These are phyloP conservation scores for Fusarium sp. DNA, from an alignment of 2,329 filamentous ascomycete genomes.

Conservation along the genomic window DNA sequence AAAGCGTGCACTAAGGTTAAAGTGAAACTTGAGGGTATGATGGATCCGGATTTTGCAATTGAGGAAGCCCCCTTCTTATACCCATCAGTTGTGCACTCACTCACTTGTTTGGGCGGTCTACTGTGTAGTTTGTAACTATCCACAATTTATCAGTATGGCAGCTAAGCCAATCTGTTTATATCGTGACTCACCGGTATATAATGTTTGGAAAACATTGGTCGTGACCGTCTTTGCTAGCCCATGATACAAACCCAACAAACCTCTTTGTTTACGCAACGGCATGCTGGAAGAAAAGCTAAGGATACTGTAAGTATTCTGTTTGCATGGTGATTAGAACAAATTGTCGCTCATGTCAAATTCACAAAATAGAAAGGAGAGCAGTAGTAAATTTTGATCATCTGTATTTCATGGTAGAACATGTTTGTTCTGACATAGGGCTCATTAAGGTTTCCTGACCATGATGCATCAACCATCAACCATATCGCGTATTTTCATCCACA, in stretches of 20 bases:
- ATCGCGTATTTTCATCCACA: constrained; percentile 22
- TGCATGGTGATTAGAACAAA: too few species aligned
- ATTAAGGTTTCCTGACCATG: constrained; percentile 14
- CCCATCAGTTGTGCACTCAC: neutral
- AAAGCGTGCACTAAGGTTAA: too few species aligned
- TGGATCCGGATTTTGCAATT: neutral
- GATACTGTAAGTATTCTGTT: neutral
- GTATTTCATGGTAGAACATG: constrained; percentile 14
- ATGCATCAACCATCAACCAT: constrained; percentile 34
- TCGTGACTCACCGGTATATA: neutral
- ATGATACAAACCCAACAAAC: neutral
- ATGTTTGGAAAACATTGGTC: neutral
- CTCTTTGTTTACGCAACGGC: neutral
- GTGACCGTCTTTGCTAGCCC: neutral
- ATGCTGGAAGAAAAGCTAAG: neutral
- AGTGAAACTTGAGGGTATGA: neutral
- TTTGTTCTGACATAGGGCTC: constrained; percentile 16
- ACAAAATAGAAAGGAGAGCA: neutral
- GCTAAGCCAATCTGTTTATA: neutral
- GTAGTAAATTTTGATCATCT: neutral
- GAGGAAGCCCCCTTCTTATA: neutral
- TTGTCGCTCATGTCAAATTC: neutral
- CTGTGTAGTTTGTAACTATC: neutral
- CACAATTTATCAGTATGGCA: neutral
- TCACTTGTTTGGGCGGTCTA: neutral